Evolutionary conservation across 1,139 yeast genomes (phyloP), one percentile per base, ranked within the genome.

Genomic region (Yamadazyma trypodendri): DNA sequence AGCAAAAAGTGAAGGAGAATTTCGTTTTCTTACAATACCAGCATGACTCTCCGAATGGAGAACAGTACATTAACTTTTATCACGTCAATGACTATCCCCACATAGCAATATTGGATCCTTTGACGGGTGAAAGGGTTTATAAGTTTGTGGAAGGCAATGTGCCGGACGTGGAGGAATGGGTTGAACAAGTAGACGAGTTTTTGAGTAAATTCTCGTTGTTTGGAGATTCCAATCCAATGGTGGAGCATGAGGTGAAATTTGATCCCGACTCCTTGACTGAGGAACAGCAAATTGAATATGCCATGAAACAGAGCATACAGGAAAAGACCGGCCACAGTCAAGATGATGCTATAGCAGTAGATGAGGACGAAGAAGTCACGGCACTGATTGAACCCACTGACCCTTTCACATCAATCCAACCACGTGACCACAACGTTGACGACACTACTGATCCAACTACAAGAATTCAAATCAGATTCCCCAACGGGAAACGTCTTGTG

Each of bases 91-190:
- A 64, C 23, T 83, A 68, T 54, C 99, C 99, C 1, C 97, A 92
- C 56, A 80, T 94, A 30, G 88, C 97, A 2, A 86, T 94, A 30
- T 59, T 94, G 39, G 99, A 94, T 56, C 97, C 98, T 2, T 78
- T 90, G 56, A 92, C 98, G 0, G 97, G 97, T 11, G 98, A 92
- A 60, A 72, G 95, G 43, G 75, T 88, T 39, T 74, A 75, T 48
- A 71, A 70, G 42, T 90, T 97, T 96, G 51, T 54, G 11, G 75
- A 74, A 34, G 79, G 79, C 11, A 63, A 56, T 31, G 81, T 80
- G 1, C 95, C 94, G 0, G 63, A 64, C 25, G 68, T 74, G 1
- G 68, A 62, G 11, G 62, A 60, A 18, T 90, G 92, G 79, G 56
- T 82, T 14, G 72, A 73, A 30, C 84, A 81, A 33, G 75, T 81